A percentile compares a stretch with the other conserved stretches of the same genome.
Conservation (phyloP, 495 filamentous ascomycete genomes). For the Achaetomiella virescens region DNA sequence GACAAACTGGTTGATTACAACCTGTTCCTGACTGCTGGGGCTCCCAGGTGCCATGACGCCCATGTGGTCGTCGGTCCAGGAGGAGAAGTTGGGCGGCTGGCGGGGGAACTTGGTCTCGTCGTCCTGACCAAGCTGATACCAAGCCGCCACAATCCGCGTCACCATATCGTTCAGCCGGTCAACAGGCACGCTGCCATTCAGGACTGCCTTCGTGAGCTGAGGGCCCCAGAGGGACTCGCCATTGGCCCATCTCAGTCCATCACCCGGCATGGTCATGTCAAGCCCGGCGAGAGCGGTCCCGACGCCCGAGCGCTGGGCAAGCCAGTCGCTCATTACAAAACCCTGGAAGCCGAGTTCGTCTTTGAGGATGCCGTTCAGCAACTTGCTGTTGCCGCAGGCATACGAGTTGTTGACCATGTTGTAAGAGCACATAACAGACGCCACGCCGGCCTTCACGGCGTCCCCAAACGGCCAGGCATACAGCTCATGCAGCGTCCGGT, state of each 20-base stretch:
- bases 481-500: conserved; percentile 73
- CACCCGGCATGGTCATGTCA: conserved; percentile 95
- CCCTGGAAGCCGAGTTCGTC: conserved; percentile 94
- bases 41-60: conserved; percentile 63
- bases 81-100: conserved; percentile 82
- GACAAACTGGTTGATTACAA: conserved; percentile 71
- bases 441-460: conserved; percentile 79
- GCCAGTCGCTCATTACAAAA: conserved; percentile 90
- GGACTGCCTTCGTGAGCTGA: conserved; percentile 65
- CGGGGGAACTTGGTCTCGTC: conserved; percentile 57
- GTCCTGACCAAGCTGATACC: conserved; percentile 88
- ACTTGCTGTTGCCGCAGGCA: conserved; percentile 84
- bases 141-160: conserved; percentile 81
- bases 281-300: conserved; percentile 74
- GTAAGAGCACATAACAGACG: conserved; percentile 81
- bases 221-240: conserved; percentile 77
- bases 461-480: conserved; percentile 92
- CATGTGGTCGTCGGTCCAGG: conserved; percentile 69
- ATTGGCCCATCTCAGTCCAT: conserved; percentile 70
- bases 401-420: conserved; percentile 90
- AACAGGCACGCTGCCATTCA: conserved; percentile 80
- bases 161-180: conserved; percentile 90
- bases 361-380: conserved; percentile 88
- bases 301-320: conserved; percentile 79
- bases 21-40: conserved; percentile 41